Evolutionary conservation across 148 eudicot species (phyloP).

Genomic region (Silene uniflora): DNA sequence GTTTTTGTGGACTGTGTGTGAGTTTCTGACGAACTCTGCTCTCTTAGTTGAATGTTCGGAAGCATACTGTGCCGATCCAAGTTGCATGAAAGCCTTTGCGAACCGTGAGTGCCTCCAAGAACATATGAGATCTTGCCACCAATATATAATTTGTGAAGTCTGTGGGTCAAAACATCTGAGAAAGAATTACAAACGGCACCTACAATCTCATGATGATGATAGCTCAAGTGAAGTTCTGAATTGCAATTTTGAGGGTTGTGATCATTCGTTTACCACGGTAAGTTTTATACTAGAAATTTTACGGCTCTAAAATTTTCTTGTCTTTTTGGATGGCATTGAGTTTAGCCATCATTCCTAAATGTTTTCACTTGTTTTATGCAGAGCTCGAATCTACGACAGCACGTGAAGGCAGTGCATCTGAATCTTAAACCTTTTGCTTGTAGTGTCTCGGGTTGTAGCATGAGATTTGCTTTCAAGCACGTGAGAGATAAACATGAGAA

Average conservation of each 20-base stretch:
- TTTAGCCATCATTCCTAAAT: background rate
- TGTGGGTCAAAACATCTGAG: constrained; percentile 81
- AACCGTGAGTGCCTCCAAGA: constrained; percentile 63
- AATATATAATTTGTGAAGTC: constrained; percentile 58
- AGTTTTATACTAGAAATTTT: constrained; percentile 11
- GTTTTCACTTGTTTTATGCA: constrained; percentile 26
- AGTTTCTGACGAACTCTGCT: background rate
- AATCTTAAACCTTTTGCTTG: constrained; percentile 55
- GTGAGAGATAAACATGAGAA: constrained; percentile 90
- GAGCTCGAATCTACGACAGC: constrained; percentile 83
- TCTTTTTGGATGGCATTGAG: too few species aligned
- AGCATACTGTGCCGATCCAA: constrained; percentile 69
- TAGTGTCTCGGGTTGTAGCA: constrained; percentile 64
- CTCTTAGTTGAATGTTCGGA: constrained; percentile 68
- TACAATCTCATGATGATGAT: constrained; percentile 53
- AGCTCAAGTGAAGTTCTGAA: constrained; percentile 38
- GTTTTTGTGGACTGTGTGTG: background rate
- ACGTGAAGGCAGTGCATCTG: constrained; percentile 72
- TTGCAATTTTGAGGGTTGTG: constrained; percentile 65
- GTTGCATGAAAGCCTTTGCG: constrained; percentile 71
- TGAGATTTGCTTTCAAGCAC: constrained; percentile 83
- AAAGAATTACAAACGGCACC: constrained; percentile 84
- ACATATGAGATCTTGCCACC: constrained; percentile 68
- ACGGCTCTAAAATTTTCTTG: too few species aligned
- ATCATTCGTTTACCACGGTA: constrained; percentile 67